These are phyloP conservation scores for Monosporozyma solicola DNA, from an alignment of 805 yeast genomes.

Conservation along the genomic window DNA sequence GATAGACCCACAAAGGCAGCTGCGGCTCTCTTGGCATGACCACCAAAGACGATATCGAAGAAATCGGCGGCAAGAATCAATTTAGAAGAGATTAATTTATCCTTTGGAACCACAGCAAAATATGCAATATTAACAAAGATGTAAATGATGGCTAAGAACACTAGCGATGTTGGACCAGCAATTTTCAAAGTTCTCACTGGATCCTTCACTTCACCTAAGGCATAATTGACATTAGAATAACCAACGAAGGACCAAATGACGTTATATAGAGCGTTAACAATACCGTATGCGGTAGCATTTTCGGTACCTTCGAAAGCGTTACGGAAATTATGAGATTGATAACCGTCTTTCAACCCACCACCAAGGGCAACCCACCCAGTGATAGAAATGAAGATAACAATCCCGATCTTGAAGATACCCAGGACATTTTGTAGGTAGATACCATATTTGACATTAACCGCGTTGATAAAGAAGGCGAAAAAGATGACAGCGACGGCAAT, in stretches of 20 bases:
- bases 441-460: slow-evolving; percentile 54
- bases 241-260: slow-evolving; percentile 83
- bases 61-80: slow-evolving; percentile 68
- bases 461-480: slow-evolving; percentile 58
- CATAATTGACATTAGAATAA: slow-evolving; percentile 75
- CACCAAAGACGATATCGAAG: slow-evolving; percentile 64
- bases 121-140: slow-evolving; percentile 73
- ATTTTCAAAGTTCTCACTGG: slow-evolving; percentile 59
- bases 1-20: slow-evolving; percentile 74
- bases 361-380: slow-evolving; percentile 81
- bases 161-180: slow-evolving; percentile 69
- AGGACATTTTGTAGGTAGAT: slow-evolving; percentile 54
- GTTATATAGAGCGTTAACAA: slow-evolving; percentile 68
- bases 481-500: slow-evolving; percentile 68
- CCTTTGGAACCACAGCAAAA: slow-evolving; percentile 71
- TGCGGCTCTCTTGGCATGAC: slow-evolving; percentile 59
- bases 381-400: slow-evolving; percentile 58
- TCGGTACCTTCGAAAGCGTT: slow-evolving; percentile 48
- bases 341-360: slow-evolving; percentile 49
- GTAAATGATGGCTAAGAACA: slow-evolving; percentile 53
- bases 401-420: slow-evolving; percentile 66
- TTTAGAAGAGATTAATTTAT: slow-evolving; percentile 50
- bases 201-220: slow-evolving; percentile 68
- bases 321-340: slow-evolving; percentile 50
- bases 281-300: slow-evolving; percentile 53